Base-by-base conservation (phyloP, 2,329 filamentous ascomycete genomes). In the Ophiostoma ulmi region DNA sequence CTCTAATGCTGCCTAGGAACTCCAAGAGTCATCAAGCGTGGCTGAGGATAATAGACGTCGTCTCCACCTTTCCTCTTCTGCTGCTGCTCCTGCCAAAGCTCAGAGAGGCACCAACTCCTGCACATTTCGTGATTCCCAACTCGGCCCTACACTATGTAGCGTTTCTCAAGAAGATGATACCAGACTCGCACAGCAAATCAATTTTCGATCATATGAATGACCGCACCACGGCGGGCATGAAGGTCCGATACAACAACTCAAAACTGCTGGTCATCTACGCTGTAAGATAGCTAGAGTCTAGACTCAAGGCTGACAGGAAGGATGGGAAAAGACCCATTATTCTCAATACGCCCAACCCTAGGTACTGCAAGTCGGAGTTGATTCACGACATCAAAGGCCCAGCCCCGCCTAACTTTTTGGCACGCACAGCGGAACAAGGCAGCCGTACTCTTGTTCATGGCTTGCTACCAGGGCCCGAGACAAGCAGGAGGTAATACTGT, bases 141-240 rank as follows among this genome's bases (percentile, higher is more conserved):
- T 58, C 52, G 20, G 52, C 52, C n/a, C n/a, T 58, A n/a, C 52
- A 58, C 10, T 58, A 58, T 58, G 52, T 58, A n/a, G 52, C 52
- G 52, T 22, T 10, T 26, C 52, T 58, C 7, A 13, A 26, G 3
- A n/a, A 26, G 52, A 58, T 58, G n/a, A 8, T 22, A 26, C 52
- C 52, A 58, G 52, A 58, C 52, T 22, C 52, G 52, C 52, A 58
- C 22, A n/a, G 52, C 52, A 58, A 58, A n/a, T 17, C 52, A 13
- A 58, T 58, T 13, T 58, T 58, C 22, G 52, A 58, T 26, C n/a
- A n/a, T n/a, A 58, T 58, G 52, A 58, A 58, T 22, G 52, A 58
- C 52, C n/a, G 7, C 52, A 26, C 52, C 20, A 58, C 52, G n/a
- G 52, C 52, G 22, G 52, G 26, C 52, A 58, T 26, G 52, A 58